Conservation (phyloP, 352 stramenopile species). For the Phytophthora fragariae region DNA sequence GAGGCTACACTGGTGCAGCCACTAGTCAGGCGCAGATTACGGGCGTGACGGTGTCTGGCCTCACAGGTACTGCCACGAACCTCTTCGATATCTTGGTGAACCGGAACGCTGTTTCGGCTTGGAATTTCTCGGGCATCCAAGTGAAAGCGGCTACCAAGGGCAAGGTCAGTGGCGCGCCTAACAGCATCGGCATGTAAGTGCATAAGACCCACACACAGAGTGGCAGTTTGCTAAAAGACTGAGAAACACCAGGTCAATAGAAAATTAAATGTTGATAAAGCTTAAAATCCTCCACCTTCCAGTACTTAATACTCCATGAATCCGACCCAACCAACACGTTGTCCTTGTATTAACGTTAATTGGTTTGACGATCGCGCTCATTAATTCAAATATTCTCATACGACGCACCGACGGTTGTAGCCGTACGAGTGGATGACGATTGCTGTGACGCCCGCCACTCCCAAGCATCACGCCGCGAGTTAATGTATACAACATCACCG, state of each 20-base stretch:
- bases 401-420: too few relatives aligned
- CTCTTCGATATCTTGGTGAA: constrained; percentile 40
- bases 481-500: too few relatives aligned
- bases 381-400: too few relatives aligned
- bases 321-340: too few relatives aligned
- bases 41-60: constrained; percentile 15
- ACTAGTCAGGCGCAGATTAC: constrained; percentile 17
- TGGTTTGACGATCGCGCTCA: too few relatives aligned
- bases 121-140: constrained; percentile 32
- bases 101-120: constrained; percentile 35
- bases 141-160: constrained; percentile 22
- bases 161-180: constrained; percentile 27
- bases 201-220: neutral
- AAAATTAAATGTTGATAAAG: too few relatives aligned
- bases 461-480: too few relatives aligned
- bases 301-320: too few relatives aligned
- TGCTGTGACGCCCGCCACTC: too few relatives aligned
- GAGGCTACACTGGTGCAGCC: constrained; percentile 13
- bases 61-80: constrained; percentile 28
- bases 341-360: too few relatives aligned
- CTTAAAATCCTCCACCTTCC: too few relatives aligned
- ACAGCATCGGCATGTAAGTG: constrained; percentile 16
- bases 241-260: neutral
- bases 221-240: neutral
- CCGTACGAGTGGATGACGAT: too few relatives aligned